Evolutionary conservation across 345 rosid genomes (phyloP), one percentile per base, ranked within the genome.

Genomic region (Murraya koenigii): DNA sequence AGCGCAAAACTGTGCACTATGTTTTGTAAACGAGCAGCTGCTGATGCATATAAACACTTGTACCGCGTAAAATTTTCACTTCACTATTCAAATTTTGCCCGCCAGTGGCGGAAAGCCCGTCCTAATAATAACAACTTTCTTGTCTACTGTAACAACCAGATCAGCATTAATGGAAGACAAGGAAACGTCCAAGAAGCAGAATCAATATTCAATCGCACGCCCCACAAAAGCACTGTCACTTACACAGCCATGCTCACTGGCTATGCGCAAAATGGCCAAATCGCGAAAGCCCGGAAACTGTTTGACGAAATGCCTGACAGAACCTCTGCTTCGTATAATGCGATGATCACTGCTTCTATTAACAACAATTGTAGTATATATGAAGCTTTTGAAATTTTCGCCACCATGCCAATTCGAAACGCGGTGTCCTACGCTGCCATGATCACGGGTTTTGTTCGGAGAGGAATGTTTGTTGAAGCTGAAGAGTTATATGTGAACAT

Each of bases 191-290:
- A 81, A 79, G 86, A 82, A 76, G 89, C 97, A 0, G 98, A 92
- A 71, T 79, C 89, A 11, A 81, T 90, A 22, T 93, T 93, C 80
- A 81, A 70, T 30, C 79, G 89, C 10, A 90, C 89, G 93, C 81
- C 91, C 2, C 73, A 73, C 69, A 92, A 87, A 83, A 92, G 20
- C 66, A 75, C 87, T 8, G 84, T 93, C 36, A 87, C 97, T 30
- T 87, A 94, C 88, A 93, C 94, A n/a, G 94, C 94, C 26, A 89
- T 93, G 92, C 85, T 93, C 60, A 85, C 98, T 0, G 98, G 85
- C 0, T 90, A 84, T 3, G 89, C 91, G 0, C 83, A 83, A 55
- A 92, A 92, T 30, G 91, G 95, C 54, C 83, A 85, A 25, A 82
- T 92, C 60, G 72, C 47, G 44, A 83, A 82, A 75, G 94, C 98